These are phyloP conservation scores for Sphenostylis stenocarpa DNA, from an alignment of 306 rosid species.

Conservation along the genomic window DNA sequence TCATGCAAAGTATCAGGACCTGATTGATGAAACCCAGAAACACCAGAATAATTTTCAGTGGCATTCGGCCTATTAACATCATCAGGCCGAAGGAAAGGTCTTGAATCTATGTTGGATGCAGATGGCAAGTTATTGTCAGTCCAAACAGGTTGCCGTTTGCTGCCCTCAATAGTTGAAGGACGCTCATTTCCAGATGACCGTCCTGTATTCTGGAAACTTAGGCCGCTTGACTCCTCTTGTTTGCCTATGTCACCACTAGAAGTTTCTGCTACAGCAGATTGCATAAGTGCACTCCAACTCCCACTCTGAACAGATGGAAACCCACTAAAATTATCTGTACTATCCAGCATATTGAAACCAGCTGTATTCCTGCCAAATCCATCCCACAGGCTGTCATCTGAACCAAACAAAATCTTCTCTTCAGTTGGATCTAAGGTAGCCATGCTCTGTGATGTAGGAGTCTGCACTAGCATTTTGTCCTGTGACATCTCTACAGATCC, in stretches of 20 bases:
- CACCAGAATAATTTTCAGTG: constrained; percentile 44
- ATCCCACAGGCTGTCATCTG: constrained; percentile 91
- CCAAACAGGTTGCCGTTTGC: constrained; percentile 62
- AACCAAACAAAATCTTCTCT: constrained; percentile 93
- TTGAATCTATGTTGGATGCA: constrained; percentile 51
- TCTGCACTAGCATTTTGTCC: constrained; percentile 59
- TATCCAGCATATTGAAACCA: constrained; percentile 56
- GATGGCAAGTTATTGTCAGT: constrained; percentile 60
- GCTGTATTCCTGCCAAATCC: constrained; percentile 66
- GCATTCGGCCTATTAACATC: constrained; percentile 52
- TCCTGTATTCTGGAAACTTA: constrained; percentile 46
- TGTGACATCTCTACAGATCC: constrained; percentile 59
- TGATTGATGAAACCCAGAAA: constrained; percentile 65
- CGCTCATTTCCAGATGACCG: constrained; percentile 52
- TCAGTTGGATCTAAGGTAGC: constrained; percentile 94
- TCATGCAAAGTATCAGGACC: constrained; percentile 47
- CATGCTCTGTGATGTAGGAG: constrained; percentile 56
- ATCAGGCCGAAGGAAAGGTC: constrained; percentile 45
- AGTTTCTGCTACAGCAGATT: constrained; percentile 97
- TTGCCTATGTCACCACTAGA: constrained; percentile 66
- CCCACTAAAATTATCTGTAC: constrained; percentile 58
- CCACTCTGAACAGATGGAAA: constrained; percentile 79
- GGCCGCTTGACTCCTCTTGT: constrained; percentile 88
- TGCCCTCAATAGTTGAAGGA: constrained; percentile 45
- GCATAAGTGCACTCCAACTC: constrained; percentile 99